phyloP scores from a whole-genome alignment of 345 rosid genomes.

The Corchorus capsularis region DNA sequence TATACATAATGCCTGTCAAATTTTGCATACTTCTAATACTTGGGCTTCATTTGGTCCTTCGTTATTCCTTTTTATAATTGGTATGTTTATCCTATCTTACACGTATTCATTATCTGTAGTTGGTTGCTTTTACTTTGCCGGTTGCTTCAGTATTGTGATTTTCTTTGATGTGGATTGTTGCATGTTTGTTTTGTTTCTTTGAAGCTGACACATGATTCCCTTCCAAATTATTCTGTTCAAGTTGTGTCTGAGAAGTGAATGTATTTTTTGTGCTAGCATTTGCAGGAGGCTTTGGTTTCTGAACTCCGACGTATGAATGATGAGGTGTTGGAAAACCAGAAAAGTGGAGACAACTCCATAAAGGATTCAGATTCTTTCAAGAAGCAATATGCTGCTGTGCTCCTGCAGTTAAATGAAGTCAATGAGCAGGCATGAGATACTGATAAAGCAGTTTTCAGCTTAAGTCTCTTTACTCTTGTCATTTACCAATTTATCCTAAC shows the following conservation, averaged over 20 bases:
- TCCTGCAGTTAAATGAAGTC: constrained; percentile 64
- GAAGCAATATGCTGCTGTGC: constrained; percentile 81
- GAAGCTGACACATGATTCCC: constrained; percentile 6
- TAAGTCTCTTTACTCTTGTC: constrained; percentile 23
- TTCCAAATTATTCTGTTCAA: constrained; percentile 14
- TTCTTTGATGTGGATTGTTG: not conserved
- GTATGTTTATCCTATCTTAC: not conserved
- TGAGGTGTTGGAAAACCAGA: constrained; percentile 63
- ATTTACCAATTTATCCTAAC: not conserved
- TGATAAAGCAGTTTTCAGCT: constrained; percentile 15
- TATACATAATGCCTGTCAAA: not conserved
- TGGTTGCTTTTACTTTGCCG: not conserved
- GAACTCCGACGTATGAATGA: constrained; percentile 72
- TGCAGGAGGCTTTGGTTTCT: constrained; percentile 70
- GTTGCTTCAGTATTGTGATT: constrained; percentile 5
- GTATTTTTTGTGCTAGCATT: constrained; percentile 30
- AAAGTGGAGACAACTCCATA: constrained; percentile 47
- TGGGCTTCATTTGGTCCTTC: not conserved
- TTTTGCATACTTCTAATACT: not conserved
- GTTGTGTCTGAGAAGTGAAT: constrained; percentile 21
- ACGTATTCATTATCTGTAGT: not conserved
- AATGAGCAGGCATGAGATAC: constrained; percentile 68
- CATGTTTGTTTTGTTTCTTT: not conserved
- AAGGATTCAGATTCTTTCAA: constrained; percentile 70
- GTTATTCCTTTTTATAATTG: not conserved